A percentile compares a stretch with the other conserved stretches of the same genome.
Conservation (phyloP, 768 basidiomycete genomes). For the Collybia mongolica region DNA sequence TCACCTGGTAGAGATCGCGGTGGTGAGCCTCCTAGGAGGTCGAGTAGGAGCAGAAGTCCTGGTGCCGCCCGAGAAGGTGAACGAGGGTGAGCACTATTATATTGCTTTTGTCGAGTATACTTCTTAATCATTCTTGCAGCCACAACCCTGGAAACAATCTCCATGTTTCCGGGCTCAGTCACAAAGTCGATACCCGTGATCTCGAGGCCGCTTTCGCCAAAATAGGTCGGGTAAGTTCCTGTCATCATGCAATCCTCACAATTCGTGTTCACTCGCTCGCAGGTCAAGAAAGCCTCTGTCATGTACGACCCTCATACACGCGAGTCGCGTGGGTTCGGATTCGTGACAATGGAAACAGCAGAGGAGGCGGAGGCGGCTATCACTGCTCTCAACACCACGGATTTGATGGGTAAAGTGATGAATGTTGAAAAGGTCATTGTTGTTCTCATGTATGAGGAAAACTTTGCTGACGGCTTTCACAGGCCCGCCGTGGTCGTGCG, state of each 20-base stretch:
- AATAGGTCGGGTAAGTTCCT: conserved; percentile 70
- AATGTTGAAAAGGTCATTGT: conserved; percentile 80
- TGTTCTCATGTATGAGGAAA: neutral
- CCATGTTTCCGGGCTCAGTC: conserved; percentile 58
- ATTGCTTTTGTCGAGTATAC: neutral
- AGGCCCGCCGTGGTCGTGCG: conserved; percentile 90
- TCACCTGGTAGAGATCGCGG: conserved; percentile 46
- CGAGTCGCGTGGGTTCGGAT: conserved; percentile 73
- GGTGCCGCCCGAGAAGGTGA: conserved; percentile 42
- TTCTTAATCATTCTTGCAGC: neutral
- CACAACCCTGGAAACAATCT: conserved; percentile 65
- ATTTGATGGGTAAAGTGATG: conserved; percentile 83
- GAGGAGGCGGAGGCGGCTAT: conserved; percentile 95
- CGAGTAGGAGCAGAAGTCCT: conserved; percentile 81
- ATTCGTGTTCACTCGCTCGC: conserved; percentile 1
- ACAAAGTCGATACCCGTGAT: conserved; percentile 72
- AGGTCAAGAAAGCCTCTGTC: conserved; percentile 75
- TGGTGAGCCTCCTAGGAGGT: conserved; percentile 57
- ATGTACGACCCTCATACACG: conserved; percentile 73
- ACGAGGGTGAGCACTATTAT: conserved; percentile 47
- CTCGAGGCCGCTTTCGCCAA: conserved; percentile 89
- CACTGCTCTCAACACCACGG: conserved; percentile 77
- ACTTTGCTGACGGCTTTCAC: conserved; percentile 6
- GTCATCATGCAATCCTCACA: neutral
- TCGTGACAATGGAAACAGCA: conserved; percentile 66